Evolutionary conservation across 495 filamentous ascomycete genomes (phyloP).

Genomic region (Daldinia grandis): DNA sequence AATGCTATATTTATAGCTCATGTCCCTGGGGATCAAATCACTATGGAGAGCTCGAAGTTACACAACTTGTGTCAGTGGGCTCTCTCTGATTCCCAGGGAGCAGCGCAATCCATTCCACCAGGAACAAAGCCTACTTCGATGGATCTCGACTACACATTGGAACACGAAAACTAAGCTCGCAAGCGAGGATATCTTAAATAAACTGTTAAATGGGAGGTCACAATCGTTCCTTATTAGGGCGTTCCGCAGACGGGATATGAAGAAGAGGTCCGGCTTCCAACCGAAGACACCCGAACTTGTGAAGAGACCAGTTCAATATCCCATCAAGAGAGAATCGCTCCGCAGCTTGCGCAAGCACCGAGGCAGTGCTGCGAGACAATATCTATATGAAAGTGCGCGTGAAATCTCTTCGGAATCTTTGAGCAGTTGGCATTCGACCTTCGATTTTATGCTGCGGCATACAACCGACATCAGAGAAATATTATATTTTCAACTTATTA

Average conservation of each 20-base stretch:
- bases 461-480: slow-evolving; percentile 30
- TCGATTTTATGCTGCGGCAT: slow-evolving; percentile 39
- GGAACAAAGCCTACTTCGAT: slow-evolving; percentile 18
- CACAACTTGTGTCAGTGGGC: slow-evolving; percentile 28
- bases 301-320: slow-evolving; percentile 12
- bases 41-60: slow-evolving; percentile 48
- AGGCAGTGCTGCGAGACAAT: slow-evolving; percentile 27
- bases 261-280: not conserved
- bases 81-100: slow-evolving; percentile 51
- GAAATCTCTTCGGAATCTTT: not conserved
- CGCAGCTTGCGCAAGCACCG: slow-evolving; percentile 30
- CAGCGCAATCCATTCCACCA: slow-evolving; percentile 18
- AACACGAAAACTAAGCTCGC: not conserved
- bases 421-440: slow-evolving; percentile 14
- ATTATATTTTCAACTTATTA: slow-evolving; percentile 36
- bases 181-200: not conserved
- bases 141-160: slow-evolving; percentile 6
- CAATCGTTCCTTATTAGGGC: not conserved
- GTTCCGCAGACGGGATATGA: slow-evolving; percentile 5
- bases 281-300: slow-evolving; percentile 17
- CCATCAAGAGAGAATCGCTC: not conserved
- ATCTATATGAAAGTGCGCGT: slow-evolving; percentile 1
- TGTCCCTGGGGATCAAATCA: slow-evolving; percentile 54
- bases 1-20: slow-evolving; percentile 51
- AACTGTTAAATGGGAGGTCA: not conserved